Evolutionary conservation across 1,139 yeast species (phyloP).

Genomic region (Magnusiomyces suaveolens): DNA sequence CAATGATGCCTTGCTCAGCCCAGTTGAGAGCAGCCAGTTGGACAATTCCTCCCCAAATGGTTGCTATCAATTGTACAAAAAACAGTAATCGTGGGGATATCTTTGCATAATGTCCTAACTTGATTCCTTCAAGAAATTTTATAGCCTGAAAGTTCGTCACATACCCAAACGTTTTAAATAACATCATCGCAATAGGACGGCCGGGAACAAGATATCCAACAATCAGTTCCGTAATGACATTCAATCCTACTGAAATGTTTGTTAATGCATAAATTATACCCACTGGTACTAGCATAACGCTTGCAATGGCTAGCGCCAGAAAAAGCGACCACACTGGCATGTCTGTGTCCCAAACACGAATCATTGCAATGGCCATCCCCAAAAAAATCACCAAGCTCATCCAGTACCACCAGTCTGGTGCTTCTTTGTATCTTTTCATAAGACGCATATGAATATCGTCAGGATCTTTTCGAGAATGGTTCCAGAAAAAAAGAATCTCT

Average conservation of each 20-base stretch:
- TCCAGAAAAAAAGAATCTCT: slow-evolving; percentile 41
- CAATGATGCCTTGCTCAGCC: slow-evolving; percentile 37
- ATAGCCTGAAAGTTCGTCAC: slow-evolving; percentile 52
- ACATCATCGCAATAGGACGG: slow-evolving; percentile 50
- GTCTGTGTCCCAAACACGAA: slow-evolving; percentile 37
- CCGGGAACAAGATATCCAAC: slow-evolving; percentile 59
- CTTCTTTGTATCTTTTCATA: slow-evolving; percentile 49
- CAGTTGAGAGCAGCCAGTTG: slow-evolving; percentile 40
- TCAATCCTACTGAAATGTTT: slow-evolving; percentile 46
- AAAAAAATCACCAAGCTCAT: slow-evolving; percentile 41
- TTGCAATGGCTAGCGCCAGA: slow-evolving; percentile 43
- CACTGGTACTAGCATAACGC: slow-evolving; percentile 47
- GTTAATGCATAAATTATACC: slow-evolving; percentile 48
- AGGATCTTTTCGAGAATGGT: slow-evolving; percentile 36
- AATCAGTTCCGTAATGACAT: slow-evolving; percentile 52
- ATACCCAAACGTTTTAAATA: slow-evolving; percentile 52
- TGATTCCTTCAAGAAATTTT: slow-evolving; percentile 47
- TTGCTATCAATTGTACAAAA: slow-evolving; percentile 40
- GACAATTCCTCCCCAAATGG: slow-evolving; percentile 31
- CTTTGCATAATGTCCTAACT: slow-evolving; percentile 54
- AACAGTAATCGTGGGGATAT: slow-evolving; percentile 54
- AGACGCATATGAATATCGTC: slow-evolving; percentile 57
- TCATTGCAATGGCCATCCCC: slow-evolving; percentile 42
- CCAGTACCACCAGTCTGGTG: slow-evolving; percentile 60
- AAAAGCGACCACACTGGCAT: slow-evolving; percentile 45